These are phyloP conservation scores for Cystobasidiopsis lactophilus DNA, from an alignment of 768 basidiomycete genomes.

Conservation along the genomic window DNA sequence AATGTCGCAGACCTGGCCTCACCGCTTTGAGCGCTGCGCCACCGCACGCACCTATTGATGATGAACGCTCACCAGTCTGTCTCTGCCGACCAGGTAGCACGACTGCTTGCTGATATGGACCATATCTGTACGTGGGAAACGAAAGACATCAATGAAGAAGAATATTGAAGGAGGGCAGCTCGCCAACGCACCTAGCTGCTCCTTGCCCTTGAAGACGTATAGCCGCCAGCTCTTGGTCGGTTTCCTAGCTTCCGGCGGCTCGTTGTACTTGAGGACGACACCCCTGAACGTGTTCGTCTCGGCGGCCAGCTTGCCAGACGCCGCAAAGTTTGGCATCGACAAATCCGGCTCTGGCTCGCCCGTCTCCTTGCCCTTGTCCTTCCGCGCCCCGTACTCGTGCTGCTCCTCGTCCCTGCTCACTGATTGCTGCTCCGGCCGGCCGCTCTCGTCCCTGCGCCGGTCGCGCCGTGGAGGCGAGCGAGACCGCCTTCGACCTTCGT, in stretches of 20 bases:
- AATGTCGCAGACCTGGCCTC: conserved; percentile 35
- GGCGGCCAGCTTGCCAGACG: conserved; percentile 77
- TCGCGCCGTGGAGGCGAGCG: too few relatives aligned
- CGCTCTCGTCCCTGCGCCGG: too few relatives aligned
- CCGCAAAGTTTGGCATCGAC: conserved; percentile 48
- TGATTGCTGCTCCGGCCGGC: too few relatives aligned
- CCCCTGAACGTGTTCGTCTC: conserved; percentile 49
- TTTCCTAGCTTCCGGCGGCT: conserved; percentile 92
- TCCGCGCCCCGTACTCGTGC: too few relatives aligned
- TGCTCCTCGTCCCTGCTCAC: too few relatives aligned
- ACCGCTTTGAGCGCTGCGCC: background rate
- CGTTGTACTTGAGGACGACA: conserved; percentile 79
- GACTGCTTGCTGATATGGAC: conserved; percentile 85
- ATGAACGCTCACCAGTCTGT: conserved; percentile 42
- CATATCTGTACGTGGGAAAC: conserved; percentile 35
- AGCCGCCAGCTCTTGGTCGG: conserved; percentile 74
- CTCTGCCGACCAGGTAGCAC: conserved; percentile 79
- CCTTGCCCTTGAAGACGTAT: conserved; percentile 89
- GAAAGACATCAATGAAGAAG: too few relatives aligned
- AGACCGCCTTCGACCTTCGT: too few relatives aligned
- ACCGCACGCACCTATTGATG: background rate
- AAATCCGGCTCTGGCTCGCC: too few relatives aligned
- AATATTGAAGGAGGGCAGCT: background rate
- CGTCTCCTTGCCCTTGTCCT: too few relatives aligned
- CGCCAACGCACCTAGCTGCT: conserved; percentile 55